These are phyloP conservation scores for Yamadazyma kitorensis DNA, from an alignment of 805 yeast species.

Conservation along the genomic window DNA sequence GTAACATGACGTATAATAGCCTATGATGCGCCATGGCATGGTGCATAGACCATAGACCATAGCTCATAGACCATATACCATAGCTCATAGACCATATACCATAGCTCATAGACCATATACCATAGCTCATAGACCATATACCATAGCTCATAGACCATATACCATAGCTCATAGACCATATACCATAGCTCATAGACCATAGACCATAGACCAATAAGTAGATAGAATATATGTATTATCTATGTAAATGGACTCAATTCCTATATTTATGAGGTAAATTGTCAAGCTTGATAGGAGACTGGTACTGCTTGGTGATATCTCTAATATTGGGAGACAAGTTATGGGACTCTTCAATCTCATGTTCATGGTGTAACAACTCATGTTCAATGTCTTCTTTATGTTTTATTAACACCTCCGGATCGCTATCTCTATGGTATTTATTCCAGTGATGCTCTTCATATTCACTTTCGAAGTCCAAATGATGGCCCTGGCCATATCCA, in stretches of 20 bases:
- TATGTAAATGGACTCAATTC: neutral
- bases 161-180: too few species aligned
- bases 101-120: too few species aligned
- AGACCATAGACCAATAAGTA: too few species aligned
- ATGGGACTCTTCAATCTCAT: constrained; percentile 67
- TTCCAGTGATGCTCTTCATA: constrained; percentile 96
- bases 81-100: too few species aligned
- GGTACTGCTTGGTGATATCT: constrained; percentile 24
- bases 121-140: too few species aligned
- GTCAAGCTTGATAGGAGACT: constrained; percentile 27
- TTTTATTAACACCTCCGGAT: constrained; percentile 76
- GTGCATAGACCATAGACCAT: too few species aligned
- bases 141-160: too few species aligned
- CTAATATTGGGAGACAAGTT: constrained; percentile 28
- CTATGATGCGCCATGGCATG: too few species aligned
- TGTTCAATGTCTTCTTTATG: constrained; percentile 90
- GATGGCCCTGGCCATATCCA: constrained; percentile 93
- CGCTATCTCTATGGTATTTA: constrained; percentile 68
- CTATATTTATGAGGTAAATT: constrained; percentile 33
- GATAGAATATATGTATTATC: constrained; percentile 1
- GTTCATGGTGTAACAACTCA: constrained; percentile 81
- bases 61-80: too few species aligned
- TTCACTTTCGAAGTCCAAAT: constrained; percentile 88
- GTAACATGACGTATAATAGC: neutral
- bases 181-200: too few species aligned